Percentiles rank a stretch among this genome's conserved stretches.
These are phyloP conservation scores for Globisporangium takayamanum DNA, from an alignment of 352 stramenopile genomes.

Conservation along the genomic window DNA sequence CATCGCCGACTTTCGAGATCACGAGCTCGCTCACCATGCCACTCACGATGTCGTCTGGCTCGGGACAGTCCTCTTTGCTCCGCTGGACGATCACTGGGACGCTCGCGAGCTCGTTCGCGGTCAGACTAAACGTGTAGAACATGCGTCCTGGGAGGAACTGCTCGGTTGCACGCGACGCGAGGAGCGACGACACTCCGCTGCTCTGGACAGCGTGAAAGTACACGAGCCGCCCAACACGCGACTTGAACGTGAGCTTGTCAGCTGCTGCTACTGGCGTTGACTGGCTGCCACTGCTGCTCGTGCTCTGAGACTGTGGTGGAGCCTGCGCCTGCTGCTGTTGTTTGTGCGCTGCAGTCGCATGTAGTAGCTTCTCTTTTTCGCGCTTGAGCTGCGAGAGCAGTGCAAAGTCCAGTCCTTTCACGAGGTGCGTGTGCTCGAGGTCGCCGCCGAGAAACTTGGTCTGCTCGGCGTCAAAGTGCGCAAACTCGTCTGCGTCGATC, in stretches of 20 bases:
- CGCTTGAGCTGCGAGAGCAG: conserved; percentile 82
- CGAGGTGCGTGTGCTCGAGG: conserved; percentile 81
- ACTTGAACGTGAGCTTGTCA: conserved; percentile 51
- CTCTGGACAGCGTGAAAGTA: conserved; percentile 62
- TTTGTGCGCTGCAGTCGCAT: conserved; percentile 24
- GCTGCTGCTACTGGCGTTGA: background rate
- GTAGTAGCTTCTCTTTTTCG: conserved; percentile 57
- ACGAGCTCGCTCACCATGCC: conserved; percentile 45
- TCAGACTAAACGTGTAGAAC: conserved; percentile 55
- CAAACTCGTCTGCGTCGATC: conserved; percentile 40
- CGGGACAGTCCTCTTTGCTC: conserved; percentile 68
- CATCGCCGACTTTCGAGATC: conserved; percentile 32
- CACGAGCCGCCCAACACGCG: conserved; percentile 48
- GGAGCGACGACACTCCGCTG: conserved; percentile 6
- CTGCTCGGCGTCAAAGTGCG: conserved; percentile 60
- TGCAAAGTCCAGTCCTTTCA: conserved; percentile 86
- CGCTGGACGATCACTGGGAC: conserved; percentile 56
- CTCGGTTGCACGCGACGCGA: conserved; percentile 33
- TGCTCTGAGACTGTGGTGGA: background rate
- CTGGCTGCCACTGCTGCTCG: background rate
- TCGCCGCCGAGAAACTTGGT: conserved; percentile 82
- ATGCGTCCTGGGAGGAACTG: conserved; percentile 67
- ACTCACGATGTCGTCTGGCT: conserved; percentile 46
- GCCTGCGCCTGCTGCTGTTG: conserved; percentile 6
- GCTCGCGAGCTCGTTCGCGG: conserved; percentile 43